Evolutionary conservation across 306 rosid genomes (phyloP), one percentile per base, ranked within the genome.

Genomic region (Glycine soja): DNA sequence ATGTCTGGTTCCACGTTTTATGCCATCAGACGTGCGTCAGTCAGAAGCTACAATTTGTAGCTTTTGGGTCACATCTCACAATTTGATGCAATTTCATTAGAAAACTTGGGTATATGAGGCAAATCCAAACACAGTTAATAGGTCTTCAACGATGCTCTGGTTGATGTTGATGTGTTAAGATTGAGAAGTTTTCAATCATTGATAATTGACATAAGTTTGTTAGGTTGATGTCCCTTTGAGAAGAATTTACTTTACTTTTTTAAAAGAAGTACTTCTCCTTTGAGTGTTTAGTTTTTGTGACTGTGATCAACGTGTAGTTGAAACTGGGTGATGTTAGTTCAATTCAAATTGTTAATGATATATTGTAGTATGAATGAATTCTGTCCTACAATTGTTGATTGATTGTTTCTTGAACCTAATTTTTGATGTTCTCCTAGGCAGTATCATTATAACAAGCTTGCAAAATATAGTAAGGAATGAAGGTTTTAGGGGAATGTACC

Each of bases 401-500:
- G 70, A 53, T 43, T 61, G 63, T 70, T 70, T 77, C 59, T 72
- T 14, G 19, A 65, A 57, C 64, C 83, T 77, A 70, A 74, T 30
- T 34, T 50, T 50, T 87, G 67, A 42, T 62, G 16, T 77, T 50
- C 75, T 79, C 83, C 80, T 86, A 93, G 97, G 98, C 80, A 93
- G 96, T 87, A 69, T 95, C 63, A 95, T 95, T 76, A 8, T 93
- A 80, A 71, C 90, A 10, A 89, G 98, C 83, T 86, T 95, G 84
- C 84, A 83, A 81, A 75, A 93, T 80, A 92, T 95, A 79, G 66
- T 91, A 73, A 91, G 83, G 86, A 85, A 88, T 3, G 98, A 95
- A 83, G 99, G 99, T 81, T 77, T 93, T 70, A 85, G 84, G 89
- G 99, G 99, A 77, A 19, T 95, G 93, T 95, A 93, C 85, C 93